Conservation (phyloP, 2,329 filamentous ascomycete species). For the Helicocarpus griseus region DNA sequence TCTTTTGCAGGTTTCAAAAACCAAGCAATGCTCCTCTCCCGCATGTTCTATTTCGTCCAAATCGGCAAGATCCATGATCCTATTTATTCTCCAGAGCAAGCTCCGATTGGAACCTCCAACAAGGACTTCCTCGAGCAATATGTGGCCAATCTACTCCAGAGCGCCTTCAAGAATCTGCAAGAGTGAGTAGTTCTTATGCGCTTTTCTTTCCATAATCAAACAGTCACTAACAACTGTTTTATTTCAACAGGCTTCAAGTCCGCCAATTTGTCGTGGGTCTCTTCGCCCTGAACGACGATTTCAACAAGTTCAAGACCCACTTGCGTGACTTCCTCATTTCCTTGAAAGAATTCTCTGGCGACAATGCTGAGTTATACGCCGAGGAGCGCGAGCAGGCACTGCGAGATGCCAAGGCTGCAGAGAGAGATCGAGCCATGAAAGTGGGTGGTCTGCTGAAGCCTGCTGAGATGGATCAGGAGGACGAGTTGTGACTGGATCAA, state of each 20-base stretch:
- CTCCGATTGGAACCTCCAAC: conserved; percentile 73
- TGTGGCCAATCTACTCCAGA: conserved; percentile 72
- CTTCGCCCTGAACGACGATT: conserved; percentile 77
- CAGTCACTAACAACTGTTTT: conserved; percentile 10
- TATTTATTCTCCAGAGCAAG: conserved; percentile 78
- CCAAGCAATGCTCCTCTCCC: conserved; percentile 83
- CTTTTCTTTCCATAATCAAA: background rate
- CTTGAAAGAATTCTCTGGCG: conserved; percentile 90
- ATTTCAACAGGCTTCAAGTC: conserved; percentile 65
- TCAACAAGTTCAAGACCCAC: conserved; percentile 91
- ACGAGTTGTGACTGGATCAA: conserved; percentile 70
- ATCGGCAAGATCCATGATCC: conserved; percentile 84
- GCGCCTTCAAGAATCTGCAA: conserved; percentile 88
- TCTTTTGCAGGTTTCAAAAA: conserved; percentile 68
- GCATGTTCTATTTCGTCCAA: conserved; percentile 94
- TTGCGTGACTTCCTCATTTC: conserved; percentile 95
- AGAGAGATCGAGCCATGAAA: conserved; percentile 86
- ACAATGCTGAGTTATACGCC: conserved; percentile 86
- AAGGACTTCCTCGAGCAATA: conserved; percentile 84
- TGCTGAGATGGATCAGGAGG: conserved; percentile 82
- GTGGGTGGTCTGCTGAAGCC: conserved; percentile 94
- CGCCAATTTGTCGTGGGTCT: conserved; percentile 80
- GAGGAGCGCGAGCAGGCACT: conserved; percentile 93
- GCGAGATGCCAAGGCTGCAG: conserved; percentile 72
- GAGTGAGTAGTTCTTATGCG: conserved; percentile 48